A percentile compares a stretch with the other conserved stretches of the same genome.
Conservation (phyloP, 163 green algal genomes). For the Scenedesmus sp. region DNA sequence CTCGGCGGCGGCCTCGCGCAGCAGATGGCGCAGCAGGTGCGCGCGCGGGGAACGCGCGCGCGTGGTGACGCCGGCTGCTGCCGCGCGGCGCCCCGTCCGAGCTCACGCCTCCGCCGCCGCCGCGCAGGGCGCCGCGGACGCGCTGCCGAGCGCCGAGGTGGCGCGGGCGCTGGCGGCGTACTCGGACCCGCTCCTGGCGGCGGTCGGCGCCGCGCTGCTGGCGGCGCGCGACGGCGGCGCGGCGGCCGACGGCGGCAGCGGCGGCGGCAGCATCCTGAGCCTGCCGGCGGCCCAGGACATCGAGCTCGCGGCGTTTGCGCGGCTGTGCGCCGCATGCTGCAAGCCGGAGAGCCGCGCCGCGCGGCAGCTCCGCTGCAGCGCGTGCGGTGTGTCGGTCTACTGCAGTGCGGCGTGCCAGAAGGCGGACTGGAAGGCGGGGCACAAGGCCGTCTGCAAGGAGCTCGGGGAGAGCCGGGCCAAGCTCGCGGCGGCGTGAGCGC, state of each 20-base stretch:
- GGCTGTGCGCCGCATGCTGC: conserved; percentile 30
- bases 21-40: conserved; percentile 21
- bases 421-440: conserved; percentile 41
- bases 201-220: conserved; percentile 4
- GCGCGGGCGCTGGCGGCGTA: conserved; percentile 27
- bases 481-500: neutral
- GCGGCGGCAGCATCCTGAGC: conserved; percentile 6
- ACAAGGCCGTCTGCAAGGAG: conserved; percentile 41
- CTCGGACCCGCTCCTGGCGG: neutral
- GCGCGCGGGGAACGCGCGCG: neutral
- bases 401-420: conserved; percentile 36
- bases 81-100: neutral
- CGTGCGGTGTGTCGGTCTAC: conserved; percentile 19
- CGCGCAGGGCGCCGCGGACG: neutral
- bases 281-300: conserved; percentile 6
- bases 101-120: too few relatives aligned
- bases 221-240: neutral
- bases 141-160: neutral
- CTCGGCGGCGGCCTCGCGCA: conserved; percentile 39
- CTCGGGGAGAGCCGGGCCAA: neutral
- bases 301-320: neutral
- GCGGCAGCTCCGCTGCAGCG: conserved; percentile 18
- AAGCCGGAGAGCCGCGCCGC: conserved; percentile 11
- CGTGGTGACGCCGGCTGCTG: neutral
- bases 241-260: neutral